These are phyloP conservation scores for Saccharomyces hybrid DNA, from an alignment of 1,139 yeast species.

Conservation along the genomic window DNA sequence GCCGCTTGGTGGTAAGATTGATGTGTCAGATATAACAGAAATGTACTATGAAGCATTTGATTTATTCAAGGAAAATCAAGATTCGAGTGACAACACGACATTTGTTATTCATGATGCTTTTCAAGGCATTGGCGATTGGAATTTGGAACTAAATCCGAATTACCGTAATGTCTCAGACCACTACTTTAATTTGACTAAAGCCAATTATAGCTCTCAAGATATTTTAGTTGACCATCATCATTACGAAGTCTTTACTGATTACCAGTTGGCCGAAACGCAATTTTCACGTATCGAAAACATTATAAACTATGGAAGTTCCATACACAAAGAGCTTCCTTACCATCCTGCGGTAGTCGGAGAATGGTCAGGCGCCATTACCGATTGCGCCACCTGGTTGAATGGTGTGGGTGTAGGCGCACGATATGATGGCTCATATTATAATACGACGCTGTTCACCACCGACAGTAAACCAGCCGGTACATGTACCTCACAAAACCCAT, in stretches of 20 bases:
- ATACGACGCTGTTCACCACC: conserved; percentile 30
- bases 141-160: conserved; percentile 37
- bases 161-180: conserved; percentile 23
- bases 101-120: conserved; percentile 57
- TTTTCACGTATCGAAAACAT: conserved; percentile 31
- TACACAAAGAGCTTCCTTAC: conserved; percentile 33
- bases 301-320: conserved; percentile 34
- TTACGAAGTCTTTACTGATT: conserved; percentile 50
- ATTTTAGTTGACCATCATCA: conserved; percentile 53
- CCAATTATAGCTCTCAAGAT: conserved; percentile 31
- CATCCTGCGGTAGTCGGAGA: conserved; percentile 56
- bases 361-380: conserved; percentile 59
- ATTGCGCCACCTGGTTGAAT: conserved; percentile 59
- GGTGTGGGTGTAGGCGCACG: conserved; percentile 55
- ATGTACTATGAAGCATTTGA: conserved; percentile 34
- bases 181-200: conserved; percentile 15
- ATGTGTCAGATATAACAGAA: conserved; percentile 35
- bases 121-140: conserved; percentile 45
- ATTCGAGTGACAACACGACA: conserved; percentile 34
- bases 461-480: conserved; percentile 12
- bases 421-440: conserved; percentile 45
- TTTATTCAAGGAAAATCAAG: conserved; percentile 35
- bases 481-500: conserved; percentile 19
- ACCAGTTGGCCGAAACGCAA: conserved; percentile 35
- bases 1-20: conserved; percentile 46